A percentile compares a stretch with the other conserved stretches of the same genome.
These are phyloP conservation scores for Boletus eberwhitei DNA, from an alignment of 768 basidiomycete species.

Conservation along the genomic window DNA sequence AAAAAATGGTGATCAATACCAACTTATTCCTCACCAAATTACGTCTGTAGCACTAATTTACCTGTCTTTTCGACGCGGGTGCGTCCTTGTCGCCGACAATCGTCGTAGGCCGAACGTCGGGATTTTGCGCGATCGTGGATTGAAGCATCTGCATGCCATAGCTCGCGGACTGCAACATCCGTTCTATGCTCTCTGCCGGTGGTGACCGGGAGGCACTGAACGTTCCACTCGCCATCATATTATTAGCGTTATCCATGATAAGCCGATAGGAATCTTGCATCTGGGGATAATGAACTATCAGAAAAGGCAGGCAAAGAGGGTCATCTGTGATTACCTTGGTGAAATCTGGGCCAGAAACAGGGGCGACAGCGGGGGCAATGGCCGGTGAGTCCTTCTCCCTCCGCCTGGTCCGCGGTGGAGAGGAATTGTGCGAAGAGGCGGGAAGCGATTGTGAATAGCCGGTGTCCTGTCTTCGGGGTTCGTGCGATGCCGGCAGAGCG, in stretches of 20 bases:
- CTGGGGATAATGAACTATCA: conserved; percentile 25
- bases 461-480: conserved; percentile 33
- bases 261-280: conserved; percentile 43
- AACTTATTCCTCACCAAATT: conserved; percentile 22
- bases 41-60: conserved; percentile 28
- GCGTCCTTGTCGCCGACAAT: conserved; percentile 29
- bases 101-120: conserved; percentile 25
- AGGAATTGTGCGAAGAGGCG: conserved; percentile 22
- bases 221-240: conserved; percentile 24
- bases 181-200: conserved; percentile 38
- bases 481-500: conserved; percentile 27
- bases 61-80: conserved; percentile 33
- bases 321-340: conserved; percentile 33
- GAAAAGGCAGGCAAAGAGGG: conserved; percentile 6
- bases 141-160: conserved; percentile 35
- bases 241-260: conserved; percentile 39
- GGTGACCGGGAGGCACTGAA: conserved; percentile 21
- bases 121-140: conserved; percentile 26
- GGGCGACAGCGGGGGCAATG: conserved; percentile 23
- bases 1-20: conserved; percentile 29
- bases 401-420: conserved; percentile 36
- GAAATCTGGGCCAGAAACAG: conserved; percentile 38
- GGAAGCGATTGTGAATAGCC: conserved; percentile 29
- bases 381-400: conserved; percentile 35
- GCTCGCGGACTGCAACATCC: conserved; percentile 43